These are phyloP conservation scores for Cunninghamia lanceolata DNA, from an alignment of 75 land plant genomes.

Conservation along the genomic window DNA sequence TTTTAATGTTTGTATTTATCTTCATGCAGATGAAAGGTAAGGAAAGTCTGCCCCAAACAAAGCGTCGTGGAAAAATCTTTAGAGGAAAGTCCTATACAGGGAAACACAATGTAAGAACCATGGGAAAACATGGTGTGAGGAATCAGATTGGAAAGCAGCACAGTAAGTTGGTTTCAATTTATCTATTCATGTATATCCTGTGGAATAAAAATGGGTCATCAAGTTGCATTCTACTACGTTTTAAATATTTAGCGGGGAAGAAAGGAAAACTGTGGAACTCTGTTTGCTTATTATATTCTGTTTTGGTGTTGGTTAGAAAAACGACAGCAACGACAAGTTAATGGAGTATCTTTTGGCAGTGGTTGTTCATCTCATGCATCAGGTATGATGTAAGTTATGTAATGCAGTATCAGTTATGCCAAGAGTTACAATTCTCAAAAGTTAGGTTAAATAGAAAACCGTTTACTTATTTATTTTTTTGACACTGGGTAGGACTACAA, in stretches of 20 bases:
- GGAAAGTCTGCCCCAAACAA: not conserved
- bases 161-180: conserved; percentile 6
- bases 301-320: conserved; percentile 1
- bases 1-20: not conserved
- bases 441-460: not conserved
- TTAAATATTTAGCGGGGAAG: not conserved
- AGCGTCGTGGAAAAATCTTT: not conserved
- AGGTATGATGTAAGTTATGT: not conserved
- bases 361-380: not conserved
- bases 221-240: not conserved
- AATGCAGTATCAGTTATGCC: not conserved
- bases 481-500: not conserved
- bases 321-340: not conserved
- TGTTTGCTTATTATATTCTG: not conserved
- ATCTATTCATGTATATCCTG: not conserved
- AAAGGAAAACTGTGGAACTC: not conserved
- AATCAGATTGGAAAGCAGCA: not conserved
- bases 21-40: not conserved
- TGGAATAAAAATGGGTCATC: not conserved
- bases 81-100: not conserved
- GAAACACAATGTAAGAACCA: not conserved
- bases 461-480: not conserved
- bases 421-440: not conserved
- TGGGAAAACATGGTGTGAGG: not conserved
- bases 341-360: not conserved